These are phyloP conservation scores for Aspergillus olivimuriae DNA, from an alignment of 495 filamentous ascomycete genomes.

Conservation along the genomic window DNA sequence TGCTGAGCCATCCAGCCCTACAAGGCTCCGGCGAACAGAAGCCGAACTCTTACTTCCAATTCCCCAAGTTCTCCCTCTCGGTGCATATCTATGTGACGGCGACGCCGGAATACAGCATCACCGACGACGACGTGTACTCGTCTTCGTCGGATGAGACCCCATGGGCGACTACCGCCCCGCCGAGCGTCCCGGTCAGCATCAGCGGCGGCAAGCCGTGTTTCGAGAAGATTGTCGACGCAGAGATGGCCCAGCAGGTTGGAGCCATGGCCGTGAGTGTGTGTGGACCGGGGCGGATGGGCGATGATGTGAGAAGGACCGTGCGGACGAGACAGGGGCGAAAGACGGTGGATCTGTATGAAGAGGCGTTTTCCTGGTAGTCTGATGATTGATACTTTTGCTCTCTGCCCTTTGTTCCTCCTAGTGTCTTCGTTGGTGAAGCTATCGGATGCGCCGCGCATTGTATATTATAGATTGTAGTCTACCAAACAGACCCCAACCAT, in stretches of 20 bases:
- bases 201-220: slow-evolving; percentile 31
- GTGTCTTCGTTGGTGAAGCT: too few relatives aligned
- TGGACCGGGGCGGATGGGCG: slow-evolving; percentile 37
- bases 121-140: slow-evolving; percentile 27
- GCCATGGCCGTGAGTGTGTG: slow-evolving; percentile 43
- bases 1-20: slow-evolving; percentile 30
- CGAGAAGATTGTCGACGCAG: slow-evolving; percentile 24
- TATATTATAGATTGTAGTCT: too few relatives aligned
- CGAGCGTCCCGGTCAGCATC: slow-evolving; percentile 25
- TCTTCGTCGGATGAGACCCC: slow-evolving; percentile 20
- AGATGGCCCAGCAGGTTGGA: slow-evolving; percentile 33
- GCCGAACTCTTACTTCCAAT: slow-evolving; percentile 26
- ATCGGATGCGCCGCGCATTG: too few relatives aligned
- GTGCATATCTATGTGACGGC: slow-evolving; percentile 31
- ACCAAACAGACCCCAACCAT: too few relatives aligned
- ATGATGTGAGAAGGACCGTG: slow-evolving; percentile 37
- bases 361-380: slow-evolving; percentile 42
- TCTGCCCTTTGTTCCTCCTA: too few relatives aligned
- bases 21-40: slow-evolving; percentile 16
- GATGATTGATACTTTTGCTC: too few relatives aligned
- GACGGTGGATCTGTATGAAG: slow-evolving; percentile 37
- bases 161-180: slow-evolving; percentile 26
- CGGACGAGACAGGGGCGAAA: slow-evolving; percentile 28
- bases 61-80: slow-evolving; percentile 25
- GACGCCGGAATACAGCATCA: slow-evolving; percentile 10